Conservation (phyloP, 768 basidiomycete genomes). For the Xerocomus brunneocitrinus region DNA sequence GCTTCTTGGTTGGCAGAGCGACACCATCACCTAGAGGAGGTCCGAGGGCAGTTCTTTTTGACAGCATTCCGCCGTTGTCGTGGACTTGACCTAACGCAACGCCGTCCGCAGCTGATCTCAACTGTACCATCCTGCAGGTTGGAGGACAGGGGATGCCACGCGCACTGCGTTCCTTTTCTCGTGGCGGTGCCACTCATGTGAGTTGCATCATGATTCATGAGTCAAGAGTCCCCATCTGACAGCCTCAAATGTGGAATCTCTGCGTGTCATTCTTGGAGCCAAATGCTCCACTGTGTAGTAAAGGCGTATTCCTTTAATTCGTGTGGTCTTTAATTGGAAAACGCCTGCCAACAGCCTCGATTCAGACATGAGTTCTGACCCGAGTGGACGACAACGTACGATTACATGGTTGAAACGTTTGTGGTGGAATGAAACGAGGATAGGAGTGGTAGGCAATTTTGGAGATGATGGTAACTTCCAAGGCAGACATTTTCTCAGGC, state of each 20-base stretch:
- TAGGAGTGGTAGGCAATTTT: no score
- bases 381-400: no score
- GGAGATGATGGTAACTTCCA: no score
- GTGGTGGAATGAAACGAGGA: no score
- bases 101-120: neutral
- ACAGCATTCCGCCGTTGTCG: neutral
- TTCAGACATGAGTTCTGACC: no score
- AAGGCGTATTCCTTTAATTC: no score
- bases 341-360: no score
- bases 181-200: slow-evolving; percentile 13
- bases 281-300: no score
- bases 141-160: slow-evolving; percentile 31
- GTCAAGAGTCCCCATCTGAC: no score
- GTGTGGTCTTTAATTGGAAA: no score
- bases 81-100: neutral
- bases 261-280: neutral
- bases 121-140: slow-evolving; percentile 7
- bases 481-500: no score
- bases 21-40: neutral
- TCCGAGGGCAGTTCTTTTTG: neutral
- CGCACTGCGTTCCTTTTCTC: slow-evolving; percentile 7
- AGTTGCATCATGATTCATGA: neutral
- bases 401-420: no score
- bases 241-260: neutral
- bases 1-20: neutral